A percentile compares a stretch with the other conserved stretches of the same genome.
Evolutionary conservation across 768 basidiomycete species (phyloP).

Genomic region (Leucocoprinus sp.): DNA sequence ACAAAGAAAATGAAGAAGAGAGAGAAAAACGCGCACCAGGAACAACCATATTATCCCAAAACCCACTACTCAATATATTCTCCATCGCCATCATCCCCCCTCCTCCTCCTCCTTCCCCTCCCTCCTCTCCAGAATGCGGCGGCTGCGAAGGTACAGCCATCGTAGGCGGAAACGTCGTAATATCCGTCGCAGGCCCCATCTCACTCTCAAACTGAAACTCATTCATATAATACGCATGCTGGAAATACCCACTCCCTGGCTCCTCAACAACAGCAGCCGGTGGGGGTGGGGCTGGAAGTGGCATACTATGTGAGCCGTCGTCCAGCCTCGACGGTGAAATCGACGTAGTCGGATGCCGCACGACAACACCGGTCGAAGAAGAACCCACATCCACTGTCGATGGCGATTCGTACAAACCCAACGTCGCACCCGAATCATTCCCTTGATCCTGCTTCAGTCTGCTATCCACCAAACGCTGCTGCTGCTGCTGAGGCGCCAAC

Average conservation of each 20-base stretch:
- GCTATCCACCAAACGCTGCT: conserved; percentile 7
- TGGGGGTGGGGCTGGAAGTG: no score
- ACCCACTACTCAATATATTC: conserved; percentile 66
- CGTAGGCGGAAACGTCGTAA: conserved; percentile 82
- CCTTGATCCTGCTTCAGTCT: conserved; percentile 11
- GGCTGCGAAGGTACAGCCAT: conserved; percentile 42
- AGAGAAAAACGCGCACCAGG: conserved; percentile 48
- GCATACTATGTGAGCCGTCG: no score
- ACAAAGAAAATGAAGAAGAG: neutral
- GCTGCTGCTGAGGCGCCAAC: conserved; percentile 19
- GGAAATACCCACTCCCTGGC: conserved; percentile 10
- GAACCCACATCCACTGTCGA: neutral
- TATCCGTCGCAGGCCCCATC: conserved; percentile 79
- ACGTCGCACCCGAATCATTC: neutral
- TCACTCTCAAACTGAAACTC: conserved; percentile 72
- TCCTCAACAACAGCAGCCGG: no score
- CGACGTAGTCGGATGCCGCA: neutral
- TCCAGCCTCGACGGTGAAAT: neutral
- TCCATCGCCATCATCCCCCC: conserved; percentile 52
- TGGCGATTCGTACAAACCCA: neutral
- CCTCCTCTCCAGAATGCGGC: conserved; percentile 28
- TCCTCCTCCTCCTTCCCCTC: neutral
- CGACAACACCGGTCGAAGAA: no score
- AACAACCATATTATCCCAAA: conserved; percentile 85
- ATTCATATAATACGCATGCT: conserved; percentile 21